Percentiles rank a stretch among this genome's conserved stretches.
phyloP scores from a whole-genome alignment of 2,329 filamentous ascomycete genomes.

The Botryotinia globosa region DNA sequence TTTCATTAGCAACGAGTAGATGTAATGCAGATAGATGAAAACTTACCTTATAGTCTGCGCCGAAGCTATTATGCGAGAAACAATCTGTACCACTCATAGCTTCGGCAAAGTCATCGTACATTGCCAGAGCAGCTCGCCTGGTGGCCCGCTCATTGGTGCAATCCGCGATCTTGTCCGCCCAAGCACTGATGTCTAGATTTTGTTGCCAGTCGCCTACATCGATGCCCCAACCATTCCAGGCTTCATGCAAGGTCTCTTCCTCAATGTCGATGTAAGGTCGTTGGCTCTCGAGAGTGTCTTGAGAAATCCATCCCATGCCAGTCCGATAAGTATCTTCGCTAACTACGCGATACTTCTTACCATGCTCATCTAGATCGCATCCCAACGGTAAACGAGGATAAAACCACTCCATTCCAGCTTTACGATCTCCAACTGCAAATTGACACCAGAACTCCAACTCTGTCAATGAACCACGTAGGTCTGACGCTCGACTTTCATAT shows the following conservation, averaged over 20 bases:
- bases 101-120: slow-evolving; percentile 55
- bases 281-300: slow-evolving; percentile 52
- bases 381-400: slow-evolving; percentile 73
- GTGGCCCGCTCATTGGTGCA: slow-evolving; percentile 23
- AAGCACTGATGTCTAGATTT: slow-evolving; percentile 42
- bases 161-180: slow-evolving; percentile 38
- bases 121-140: slow-evolving; percentile 44
- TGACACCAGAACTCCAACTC: slow-evolving; percentile 98
- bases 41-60: slow-evolving; percentile 31
- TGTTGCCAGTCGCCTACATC: slow-evolving; percentile 58
- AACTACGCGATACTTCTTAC: slow-evolving; percentile 70
- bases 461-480: slow-evolving; percentile 76
- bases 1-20: slow-evolving; percentile 19
- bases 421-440: slow-evolving; percentile 85
- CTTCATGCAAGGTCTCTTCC: slow-evolving; percentile 62
- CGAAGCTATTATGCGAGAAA: slow-evolving; percentile 40
- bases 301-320: slow-evolving; percentile 75
- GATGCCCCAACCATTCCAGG: slow-evolving; percentile 66
- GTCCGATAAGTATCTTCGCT: slow-evolving; percentile 75
- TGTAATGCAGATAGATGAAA: not conserved
- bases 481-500: slow-evolving; percentile 65
- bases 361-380: slow-evolving; percentile 63
- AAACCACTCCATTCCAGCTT: slow-evolving; percentile 88
- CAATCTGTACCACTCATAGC: slow-evolving; percentile 65
- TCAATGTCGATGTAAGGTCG: slow-evolving; percentile 47